phyloP scores from a whole-genome alignment of 2,329 filamentous ascomycete genomes.

The Colletotrichum higginsianum region DNA sequence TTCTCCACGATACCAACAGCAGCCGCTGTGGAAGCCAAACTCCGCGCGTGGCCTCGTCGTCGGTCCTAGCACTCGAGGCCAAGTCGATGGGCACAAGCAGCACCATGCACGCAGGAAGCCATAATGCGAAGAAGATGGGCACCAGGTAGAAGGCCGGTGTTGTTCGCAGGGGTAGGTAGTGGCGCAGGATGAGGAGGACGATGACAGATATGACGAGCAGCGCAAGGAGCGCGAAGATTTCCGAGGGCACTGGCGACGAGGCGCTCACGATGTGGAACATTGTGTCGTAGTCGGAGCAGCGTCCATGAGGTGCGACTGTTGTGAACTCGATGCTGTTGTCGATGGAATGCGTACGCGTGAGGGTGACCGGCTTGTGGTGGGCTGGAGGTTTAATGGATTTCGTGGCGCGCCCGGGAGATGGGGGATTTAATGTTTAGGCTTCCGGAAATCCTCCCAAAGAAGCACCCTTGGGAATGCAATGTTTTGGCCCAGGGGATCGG shows the following conservation, averaged over 20 bases:
- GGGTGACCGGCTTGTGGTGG: background rate
- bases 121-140: constrained; percentile 96
- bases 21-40: constrained; percentile 89
- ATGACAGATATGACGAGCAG: constrained; percentile 81
- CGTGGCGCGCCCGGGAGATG: constrained; percentile 9
- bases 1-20: constrained; percentile 90
- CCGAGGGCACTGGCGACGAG: constrained; percentile 80
- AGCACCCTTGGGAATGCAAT: constrained; percentile 7
- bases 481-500: constrained; percentile 23
- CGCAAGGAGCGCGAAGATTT: constrained; percentile 81
- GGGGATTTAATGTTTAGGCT: constrained; percentile 7
- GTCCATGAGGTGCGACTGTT: constrained; percentile 36
- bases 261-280: constrained; percentile 67
- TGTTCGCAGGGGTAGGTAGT: constrained; percentile 90
- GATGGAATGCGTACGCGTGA: background rate
- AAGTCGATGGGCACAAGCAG: constrained; percentile 96
- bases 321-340: background rate
- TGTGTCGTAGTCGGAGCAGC: constrained; percentile 49
- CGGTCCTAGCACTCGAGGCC: constrained; percentile 84
- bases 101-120: constrained; percentile 90
- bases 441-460: constrained; percentile 3
- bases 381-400: background rate
- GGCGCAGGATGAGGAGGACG: constrained; percentile 87
- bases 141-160: constrained; percentile 92
- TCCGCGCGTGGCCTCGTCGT: constrained; percentile 79